These are phyloP conservation scores for Cladorrhinum sp. DNA, from an alignment of 2,329 filamentous ascomycete genomes.

Conservation along the genomic window DNA sequence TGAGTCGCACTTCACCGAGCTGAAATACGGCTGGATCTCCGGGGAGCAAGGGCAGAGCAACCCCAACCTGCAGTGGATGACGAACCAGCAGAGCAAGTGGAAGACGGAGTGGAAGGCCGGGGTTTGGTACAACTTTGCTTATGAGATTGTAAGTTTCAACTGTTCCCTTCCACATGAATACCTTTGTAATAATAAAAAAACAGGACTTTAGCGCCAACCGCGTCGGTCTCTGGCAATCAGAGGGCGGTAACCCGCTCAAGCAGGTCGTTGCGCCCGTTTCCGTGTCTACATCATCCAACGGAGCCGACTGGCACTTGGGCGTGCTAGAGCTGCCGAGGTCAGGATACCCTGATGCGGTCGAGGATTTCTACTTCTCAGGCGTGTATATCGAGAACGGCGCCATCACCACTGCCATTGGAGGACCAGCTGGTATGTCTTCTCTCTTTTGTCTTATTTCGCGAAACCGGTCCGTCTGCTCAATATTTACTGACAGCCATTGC, in stretches of 20 bases:
- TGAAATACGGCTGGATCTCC: conserved; percentile 64
- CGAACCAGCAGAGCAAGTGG: conserved; percentile 59
- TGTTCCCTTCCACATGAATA: background rate
- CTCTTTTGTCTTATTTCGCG: too few species aligned
- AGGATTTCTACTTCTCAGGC: conserved; percentile 71
- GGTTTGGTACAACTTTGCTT: conserved; percentile 72
- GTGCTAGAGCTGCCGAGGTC: conserved; percentile 61
- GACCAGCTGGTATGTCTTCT: conserved; percentile 15
- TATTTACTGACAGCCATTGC: too few species aligned
- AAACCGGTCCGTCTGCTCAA: too few species aligned
- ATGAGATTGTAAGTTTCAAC: conserved; percentile 53
- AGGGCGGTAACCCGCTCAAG: conserved; percentile 54
- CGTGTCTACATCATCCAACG: conserved; percentile 61
- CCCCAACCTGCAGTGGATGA: conserved; percentile 62
- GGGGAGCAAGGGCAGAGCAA: conserved; percentile 43
- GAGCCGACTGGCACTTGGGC: conserved; percentile 70
- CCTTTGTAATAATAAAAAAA: background rate
- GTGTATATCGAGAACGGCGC: conserved; percentile 64
- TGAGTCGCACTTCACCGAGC: conserved; percentile 70
- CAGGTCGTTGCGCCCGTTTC: conserved; percentile 59
- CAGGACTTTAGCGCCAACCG: conserved; percentile 57
- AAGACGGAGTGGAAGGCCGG: conserved; percentile 57
- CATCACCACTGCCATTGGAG: conserved; percentile 30
- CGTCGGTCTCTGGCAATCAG: conserved; percentile 69
- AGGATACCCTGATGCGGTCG: conserved; percentile 50